Evolutionary conservation across 2,329 filamentous ascomycete species (phyloP), one percentile per base, ranked within the genome.

Genomic region (Cercospora zeae-maydis): DNA sequence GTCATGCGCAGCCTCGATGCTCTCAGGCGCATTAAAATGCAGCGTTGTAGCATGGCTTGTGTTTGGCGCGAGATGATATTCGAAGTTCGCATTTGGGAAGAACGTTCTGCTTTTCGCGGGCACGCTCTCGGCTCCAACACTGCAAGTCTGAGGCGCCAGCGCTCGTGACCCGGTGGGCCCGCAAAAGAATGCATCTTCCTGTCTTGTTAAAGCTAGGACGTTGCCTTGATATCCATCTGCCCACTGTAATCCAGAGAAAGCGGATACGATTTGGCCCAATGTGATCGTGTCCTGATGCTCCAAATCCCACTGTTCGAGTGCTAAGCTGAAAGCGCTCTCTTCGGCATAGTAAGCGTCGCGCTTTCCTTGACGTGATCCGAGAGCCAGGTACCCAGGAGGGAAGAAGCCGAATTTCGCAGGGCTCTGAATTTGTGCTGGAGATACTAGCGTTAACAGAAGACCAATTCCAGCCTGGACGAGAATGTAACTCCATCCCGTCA

Each of bases 121-220:
- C 16, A 67, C 58, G 21, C 63, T 65, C 13, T 52, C 34, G 16
- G 56, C 55, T n/a, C 65, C 65, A 8, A 16, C 51, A 5, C 65
- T 63, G 58, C 65, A 67, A 36, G 42, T 59, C 59, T 67, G 65
- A 13, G 63, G 58, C 14, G 63, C 65, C 7, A 67, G 55, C 42
- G 60, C 63, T 36, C 61, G 33, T n/a, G 58, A 62, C 1, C 65
- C 65, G 13, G 65, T 67, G 1, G 65, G 63, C 13, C 65, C 65
- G 58, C 66, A 67, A 57, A 67, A 66, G 61, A 67, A 66, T 7
- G 66, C 66, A 51, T 66, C 66, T 16, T 67, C 59, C 24, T 66
- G 59, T 5, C 66, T 64, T 11, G 66, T 67, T 5, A 67, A 27
- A 31, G 55, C 64, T 19, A 66, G 51, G 21, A 67, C 64, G 30